These are phyloP conservation scores for Amphicarpaea edgeworthii DNA, from an alignment of 306 rosid species.

Conservation along the genomic window DNA sequence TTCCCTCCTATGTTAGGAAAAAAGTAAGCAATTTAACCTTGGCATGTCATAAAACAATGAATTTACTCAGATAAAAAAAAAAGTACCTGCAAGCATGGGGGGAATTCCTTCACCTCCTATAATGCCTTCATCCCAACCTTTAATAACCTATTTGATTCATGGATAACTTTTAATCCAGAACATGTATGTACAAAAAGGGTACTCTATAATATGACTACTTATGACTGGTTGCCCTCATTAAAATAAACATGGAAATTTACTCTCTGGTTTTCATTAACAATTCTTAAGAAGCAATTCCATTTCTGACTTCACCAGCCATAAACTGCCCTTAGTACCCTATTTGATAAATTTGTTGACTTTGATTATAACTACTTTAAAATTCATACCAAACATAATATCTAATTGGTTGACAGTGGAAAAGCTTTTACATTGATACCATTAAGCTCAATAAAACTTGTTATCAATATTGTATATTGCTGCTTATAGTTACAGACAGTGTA, in stretches of 20 bases:
- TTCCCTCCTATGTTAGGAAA: conserved; percentile 73
- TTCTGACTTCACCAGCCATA: background rate
- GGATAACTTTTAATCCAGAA: conserved; percentile 20
- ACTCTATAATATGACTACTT: background rate
- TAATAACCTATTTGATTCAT: conserved; percentile 71
- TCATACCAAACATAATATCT: too few relatives aligned
- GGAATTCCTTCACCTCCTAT: conserved; percentile 93
- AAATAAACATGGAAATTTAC: conserved; percentile 25
- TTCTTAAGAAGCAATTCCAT: background rate
- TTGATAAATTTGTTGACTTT: too few relatives aligned
- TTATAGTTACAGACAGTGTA: conserved; percentile 7
- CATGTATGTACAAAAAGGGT: background rate
- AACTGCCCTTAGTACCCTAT: too few relatives aligned
- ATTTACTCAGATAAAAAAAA: conserved; percentile 9
- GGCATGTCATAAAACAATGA: conserved; percentile 10
- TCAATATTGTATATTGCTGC: background rate
- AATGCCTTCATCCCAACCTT: conserved; percentile 98
- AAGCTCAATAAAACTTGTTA: background rate
- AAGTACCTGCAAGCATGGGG: conserved; percentile 91
- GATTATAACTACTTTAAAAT: too few relatives aligned
- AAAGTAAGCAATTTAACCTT: background rate
- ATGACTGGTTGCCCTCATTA: background rate
- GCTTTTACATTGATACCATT: too few relatives aligned
- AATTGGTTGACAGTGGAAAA: too few relatives aligned
- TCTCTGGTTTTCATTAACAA: conserved; percentile 8